These are phyloP conservation scores for Exophiala aquamarina DNA, from an alignment of 2,329 filamentous ascomycete species.

Conservation along the genomic window DNA sequence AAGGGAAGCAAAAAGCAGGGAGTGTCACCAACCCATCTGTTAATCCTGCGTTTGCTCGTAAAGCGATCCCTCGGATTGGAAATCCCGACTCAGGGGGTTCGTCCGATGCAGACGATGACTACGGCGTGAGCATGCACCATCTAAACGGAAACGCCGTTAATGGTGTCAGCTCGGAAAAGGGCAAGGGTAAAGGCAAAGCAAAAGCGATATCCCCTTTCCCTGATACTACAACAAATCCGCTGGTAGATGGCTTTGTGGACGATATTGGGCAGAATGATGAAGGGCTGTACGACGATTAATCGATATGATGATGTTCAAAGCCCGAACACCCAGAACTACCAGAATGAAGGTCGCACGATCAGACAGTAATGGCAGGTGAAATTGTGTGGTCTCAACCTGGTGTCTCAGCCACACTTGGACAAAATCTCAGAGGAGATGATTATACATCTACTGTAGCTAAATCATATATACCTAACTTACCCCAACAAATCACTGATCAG, in stretches of 20 bases:
- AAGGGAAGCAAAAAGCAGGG: slow-evolving; percentile 25
- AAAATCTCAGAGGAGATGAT: too few relatives aligned
- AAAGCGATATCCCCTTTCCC: slow-evolving; percentile 5
- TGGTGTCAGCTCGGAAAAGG: slow-evolving; percentile 30
- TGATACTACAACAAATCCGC: slow-evolving; percentile 21
- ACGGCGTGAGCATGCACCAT: slow-evolving; percentile 33
- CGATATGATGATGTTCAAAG: too few relatives aligned
- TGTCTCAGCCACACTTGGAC: too few relatives aligned
- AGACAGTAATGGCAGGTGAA: too few relatives aligned
- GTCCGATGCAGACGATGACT: slow-evolving; percentile 35
- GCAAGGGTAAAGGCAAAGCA: slow-evolving; percentile 40
- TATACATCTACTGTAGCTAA: too few relatives aligned
- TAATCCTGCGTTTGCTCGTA: not conserved
- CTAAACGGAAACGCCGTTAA: slow-evolving; percentile 30
- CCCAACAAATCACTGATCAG: too few relatives aligned
- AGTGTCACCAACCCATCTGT: slow-evolving; percentile 5
- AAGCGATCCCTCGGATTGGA: slow-evolving; percentile 23
- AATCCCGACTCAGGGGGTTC: slow-evolving; percentile 28
- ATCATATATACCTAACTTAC: too few relatives aligned
- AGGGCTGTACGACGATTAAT: slow-evolving; percentile 21
- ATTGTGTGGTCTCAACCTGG: too few relatives aligned
- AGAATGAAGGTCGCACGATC: too few relatives aligned
- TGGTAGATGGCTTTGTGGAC: slow-evolving; percentile 31
- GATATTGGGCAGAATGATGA: slow-evolving; percentile 24
- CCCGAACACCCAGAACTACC: too few relatives aligned